Conservation (phyloP, 2,329 filamentous ascomycete genomes). For the Colletotrichum lindemuthianum region DNA sequence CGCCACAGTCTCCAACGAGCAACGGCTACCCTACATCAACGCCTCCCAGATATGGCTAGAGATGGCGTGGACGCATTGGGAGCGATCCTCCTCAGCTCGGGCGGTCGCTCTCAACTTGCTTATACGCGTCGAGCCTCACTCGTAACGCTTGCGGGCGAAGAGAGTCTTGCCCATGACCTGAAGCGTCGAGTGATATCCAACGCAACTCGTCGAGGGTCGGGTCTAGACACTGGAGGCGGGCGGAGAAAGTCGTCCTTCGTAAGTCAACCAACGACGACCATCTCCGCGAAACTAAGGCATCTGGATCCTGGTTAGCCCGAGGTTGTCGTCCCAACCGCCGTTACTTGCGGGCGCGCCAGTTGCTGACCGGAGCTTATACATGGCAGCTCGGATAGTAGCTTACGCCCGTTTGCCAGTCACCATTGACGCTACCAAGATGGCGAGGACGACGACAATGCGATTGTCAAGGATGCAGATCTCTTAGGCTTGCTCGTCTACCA, state of each 20-base stretch:
- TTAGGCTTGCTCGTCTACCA: not conserved
- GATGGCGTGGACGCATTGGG: conserved; percentile 5
- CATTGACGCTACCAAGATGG: no score
- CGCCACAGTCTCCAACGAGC: conserved; percentile 16
- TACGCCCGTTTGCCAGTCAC: not conserved
- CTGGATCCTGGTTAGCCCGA: not conserved
- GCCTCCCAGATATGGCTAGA: not conserved
- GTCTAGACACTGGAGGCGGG: not conserved
- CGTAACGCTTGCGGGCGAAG: conserved; percentile 20
- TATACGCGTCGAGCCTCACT: not conserved
- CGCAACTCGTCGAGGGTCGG: not conserved
- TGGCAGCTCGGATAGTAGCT: not conserved
- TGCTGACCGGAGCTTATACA: not conserved
- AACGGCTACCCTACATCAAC: conserved; percentile 12
- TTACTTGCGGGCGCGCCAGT: conserved; percentile 7
- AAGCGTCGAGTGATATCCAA: not conserved
- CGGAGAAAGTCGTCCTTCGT: not conserved
- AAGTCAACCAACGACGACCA: not conserved
- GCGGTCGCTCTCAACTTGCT: not conserved
- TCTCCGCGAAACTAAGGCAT: not conserved
- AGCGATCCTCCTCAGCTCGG: conserved; percentile 23
- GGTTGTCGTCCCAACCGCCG: conserved; percentile 28
- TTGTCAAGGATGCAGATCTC: conserved; percentile 9
- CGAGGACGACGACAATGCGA: conserved; percentile 19
- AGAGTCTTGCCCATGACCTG: not conserved